Evolutionary conservation across 768 basidiomycete species (phyloP), one percentile per base, ranked within the genome.

Genomic region (Suillus subalutaceus): DNA sequence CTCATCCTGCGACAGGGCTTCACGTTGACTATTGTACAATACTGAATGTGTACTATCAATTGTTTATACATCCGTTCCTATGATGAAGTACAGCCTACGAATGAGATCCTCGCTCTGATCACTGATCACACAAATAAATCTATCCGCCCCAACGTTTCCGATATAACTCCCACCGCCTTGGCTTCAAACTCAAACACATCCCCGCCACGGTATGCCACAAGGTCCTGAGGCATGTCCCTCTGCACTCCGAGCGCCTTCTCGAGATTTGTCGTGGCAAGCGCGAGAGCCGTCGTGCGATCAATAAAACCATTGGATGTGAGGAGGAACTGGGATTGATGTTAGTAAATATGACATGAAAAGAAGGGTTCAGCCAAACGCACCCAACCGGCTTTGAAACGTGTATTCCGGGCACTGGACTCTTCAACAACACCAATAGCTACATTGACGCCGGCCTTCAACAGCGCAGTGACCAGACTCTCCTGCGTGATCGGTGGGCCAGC

Each of bases 401-500:
- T 74, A 61, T 79, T 72, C 37, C 72, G 74, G 0, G 73, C 78
- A n/a, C 76, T 72, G 56, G 72, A 70, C 26, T 68, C 76, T 9
- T 81, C 76, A n/a, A 50, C 58, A 4, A 83, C 66, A 23, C 88
- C 90, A 23, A 92, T 72, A 0, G 82, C 90, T 9, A 90, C 85
- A 23, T 86, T 86, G 3, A 96, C 88, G 7, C 87, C 86, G 37
- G 87, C 81, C 6, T 80, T 74, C 15, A 90, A 75, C 40, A 95
- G 80, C 2, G 77, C 81, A 7, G 82, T 80, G 9, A 90, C 75
- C 0, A 87, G 78, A 1, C 84, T 89, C 6, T 89, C 80, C 23
- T 80, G 76, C 6, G 88, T 83, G 23, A 89, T 73, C 0, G 94
- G 94, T 1, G 89, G 88, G 1, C 94, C 93, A 32, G 91, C 86